A percentile compares a stretch with the other conserved stretches of the same genome.
Evolutionary conservation across 768 basidiomycete genomes (phyloP).

Genomic region (Termitomyces eurrhizus): DNA sequence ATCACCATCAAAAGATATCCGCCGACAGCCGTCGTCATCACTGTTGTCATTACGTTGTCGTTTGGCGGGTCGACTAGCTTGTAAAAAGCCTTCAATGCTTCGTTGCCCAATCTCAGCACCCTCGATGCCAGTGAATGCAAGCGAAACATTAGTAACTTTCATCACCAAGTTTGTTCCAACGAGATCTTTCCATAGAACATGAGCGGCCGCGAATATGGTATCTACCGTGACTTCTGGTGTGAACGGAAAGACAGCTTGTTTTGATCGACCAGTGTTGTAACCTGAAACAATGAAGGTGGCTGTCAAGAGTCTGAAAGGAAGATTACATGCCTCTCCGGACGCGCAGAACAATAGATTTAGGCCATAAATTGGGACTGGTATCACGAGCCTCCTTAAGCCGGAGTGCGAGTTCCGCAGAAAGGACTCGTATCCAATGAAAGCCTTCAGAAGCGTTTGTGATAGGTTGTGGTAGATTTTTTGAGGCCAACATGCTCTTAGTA

Average conservation of each 20-base stretch:
- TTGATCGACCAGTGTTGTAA: conserved; percentile 65
- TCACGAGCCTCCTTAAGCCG: conserved; percentile 81
- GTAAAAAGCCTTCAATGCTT: conserved; percentile 86
- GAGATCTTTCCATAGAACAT: conserved; percentile 85
- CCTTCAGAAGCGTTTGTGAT: conserved; percentile 75
- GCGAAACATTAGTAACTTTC: conserved; percentile 67
- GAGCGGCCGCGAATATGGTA: conserved; percentile 67
- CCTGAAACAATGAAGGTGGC: conserved; percentile 36
- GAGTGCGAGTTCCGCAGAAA: conserved; percentile 86
- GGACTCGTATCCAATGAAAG: conserved; percentile 85
- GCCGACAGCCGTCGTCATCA: conserved; percentile 8
- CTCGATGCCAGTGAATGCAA: conserved; percentile 80
- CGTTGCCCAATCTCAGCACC: conserved; percentile 73
- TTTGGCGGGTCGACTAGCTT: conserved; percentile 33
- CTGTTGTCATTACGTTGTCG: conserved; percentile 32
- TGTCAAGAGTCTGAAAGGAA: not conserved
- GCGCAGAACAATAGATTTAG: conserved; percentile 83
- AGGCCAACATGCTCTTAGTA: conserved; percentile 91
- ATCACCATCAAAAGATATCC: conserved; percentile 2
- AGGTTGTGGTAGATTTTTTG: conserved; percentile 87
- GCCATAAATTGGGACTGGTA: conserved; percentile 76
- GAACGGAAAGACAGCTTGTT: conserved; percentile 88
- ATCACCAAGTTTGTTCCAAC: conserved; percentile 52
- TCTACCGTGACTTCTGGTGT: conserved; percentile 71
- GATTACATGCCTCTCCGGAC: conserved; percentile 60